Base-by-base conservation (phyloP, 2,329 filamentous ascomycete genomes). In the Alternaria brassicicola region DNA sequence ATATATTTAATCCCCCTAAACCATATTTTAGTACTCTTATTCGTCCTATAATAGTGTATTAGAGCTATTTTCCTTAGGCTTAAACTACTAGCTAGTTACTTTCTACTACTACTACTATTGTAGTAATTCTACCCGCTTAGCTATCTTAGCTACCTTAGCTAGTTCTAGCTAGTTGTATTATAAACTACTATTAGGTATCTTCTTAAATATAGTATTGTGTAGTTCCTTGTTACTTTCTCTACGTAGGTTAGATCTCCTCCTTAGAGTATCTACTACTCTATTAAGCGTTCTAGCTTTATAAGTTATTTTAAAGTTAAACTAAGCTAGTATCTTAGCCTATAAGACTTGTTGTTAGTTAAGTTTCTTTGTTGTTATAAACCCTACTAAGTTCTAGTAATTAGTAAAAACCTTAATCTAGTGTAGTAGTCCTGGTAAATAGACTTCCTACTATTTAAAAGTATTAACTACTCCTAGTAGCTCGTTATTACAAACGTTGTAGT, bases 401-500 rank as follows among this genome's bases (percentile, higher is more conserved):
- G 52, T 52, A 53, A 68, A 62, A n/a, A 28, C 23, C 23, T 43
- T 43, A 30, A 30, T 30, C 28, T 30, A 30, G 28, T 30, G 28
- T 9, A 30, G 28, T 30, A 30, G 9, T 10, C 28, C 3, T 30
- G 10, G 10, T 30, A 30, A 8, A 3, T 30, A 30, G 9, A 30
- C 7, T 30, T 30, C 9, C 6, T 30, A 30, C 6, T 30, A 10
- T 30, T 30, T 10, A 2, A 10, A 30, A 10, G 28, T 2, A 28
- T 30, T 28, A 28, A 28, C 41, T 43, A 28, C 23, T 28, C 13
- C 41, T 43, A 43, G 41, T 43, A 30, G 41, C 23, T 43, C 52
- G n/a, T 38, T 36, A 76, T 59, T 47, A 47, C 41, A 63, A 61
- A 33, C 69, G 57, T 30, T 48, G 9, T 41, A 75, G 46, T 26